Base-by-base conservation (phyloP, 2,329 filamentous ascomycete species). In the Scleromitrula shiraiana region DNA sequence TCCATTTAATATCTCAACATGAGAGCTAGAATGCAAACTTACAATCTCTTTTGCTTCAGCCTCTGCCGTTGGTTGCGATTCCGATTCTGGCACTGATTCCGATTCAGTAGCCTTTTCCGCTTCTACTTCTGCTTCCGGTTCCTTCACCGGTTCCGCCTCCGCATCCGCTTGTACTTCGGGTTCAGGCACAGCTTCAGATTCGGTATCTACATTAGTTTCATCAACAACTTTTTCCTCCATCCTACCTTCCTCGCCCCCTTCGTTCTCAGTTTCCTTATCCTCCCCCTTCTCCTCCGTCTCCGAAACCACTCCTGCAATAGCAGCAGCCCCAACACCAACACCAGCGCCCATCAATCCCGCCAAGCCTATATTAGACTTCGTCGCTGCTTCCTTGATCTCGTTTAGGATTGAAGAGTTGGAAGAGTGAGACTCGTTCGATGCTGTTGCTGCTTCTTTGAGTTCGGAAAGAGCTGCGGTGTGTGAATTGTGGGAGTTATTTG, bases 321-420 rank as follows among this genome's bases (percentile, higher is more conserved):
- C 20, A 2, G 5, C 26, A 23, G 45, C 36, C 5, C 42, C 46
- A 9, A 47, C 54, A 37, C 57, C 55, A 3, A 53, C 55, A 24
- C 58, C 55, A 19, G 49, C 56, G 56, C 19, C 43, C 41, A 22
- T 49, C 46, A 32, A 63, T 50, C 6, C 53, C 51, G 0, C 56
- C 56, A 38, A 59, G 52, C 0, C 39, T n/a, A 63, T 53, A 30
- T 55, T 53, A 15, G 30, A 20, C 2, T 53, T 20, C 7, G 59
- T 51, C 19, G 59, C 57, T 12, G 50, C 49, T 15, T 52, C n/a
- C 29, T 33, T 29, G 49, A 48, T 14, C 52, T 40, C 20, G 47
- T 54, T 38, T 52, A 50, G 20, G 6, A 26, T 12, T 23, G n/a
- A n/a, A n/a, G n/a, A n/a, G n/a, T n/a, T n/a, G n/a, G n/a, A n/a